Percentiles rank a stretch among this genome's conserved stretches.
Evolutionary conservation across 345 rosid species (phyloP).

Genomic region (Acer negundo): DNA sequence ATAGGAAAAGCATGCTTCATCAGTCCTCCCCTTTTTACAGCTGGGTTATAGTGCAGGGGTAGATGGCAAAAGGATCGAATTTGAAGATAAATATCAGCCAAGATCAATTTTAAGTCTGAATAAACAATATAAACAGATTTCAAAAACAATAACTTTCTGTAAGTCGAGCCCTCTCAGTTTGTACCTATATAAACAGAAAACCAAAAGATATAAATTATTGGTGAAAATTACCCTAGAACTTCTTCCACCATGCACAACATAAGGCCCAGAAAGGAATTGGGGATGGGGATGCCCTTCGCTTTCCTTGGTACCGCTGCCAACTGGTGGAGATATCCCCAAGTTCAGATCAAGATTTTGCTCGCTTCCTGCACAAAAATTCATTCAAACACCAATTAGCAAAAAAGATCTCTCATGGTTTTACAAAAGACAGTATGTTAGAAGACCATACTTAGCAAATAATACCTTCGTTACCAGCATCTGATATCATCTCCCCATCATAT

Average conservation of each 20-base stretch:
- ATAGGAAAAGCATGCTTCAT: not conserved
- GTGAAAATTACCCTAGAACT: constrained; percentile 48
- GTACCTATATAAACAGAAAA: not conserved
- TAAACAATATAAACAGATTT: not conserved
- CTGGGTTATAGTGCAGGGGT: not conserved
- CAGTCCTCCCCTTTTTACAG: not conserved
- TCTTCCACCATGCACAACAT: constrained; percentile 34
- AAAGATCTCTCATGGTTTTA: not conserved
- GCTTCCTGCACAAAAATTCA: constrained; percentile 34
- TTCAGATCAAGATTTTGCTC: constrained; percentile 68
- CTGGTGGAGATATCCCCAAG: constrained; percentile 76
- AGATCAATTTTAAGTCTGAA: not conserved
- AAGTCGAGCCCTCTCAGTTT: not conserved
- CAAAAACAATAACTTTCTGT: not conserved
- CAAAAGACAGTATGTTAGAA: not conserved
- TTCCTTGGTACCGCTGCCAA: constrained; percentile 47
- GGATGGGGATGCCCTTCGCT: constrained; percentile 37
- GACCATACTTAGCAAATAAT: constrained; percentile 7
- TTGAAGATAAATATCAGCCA: not conserved
- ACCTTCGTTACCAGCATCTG: constrained; percentile 61
- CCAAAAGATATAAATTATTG: not conserved
- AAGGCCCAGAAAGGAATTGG: constrained; percentile 44
- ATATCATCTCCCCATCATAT: constrained; percentile 60
- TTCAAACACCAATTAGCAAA: constrained; percentile 26
- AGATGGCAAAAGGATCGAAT: not conserved